These are phyloP conservation scores for Xylona heveae DNA, from an alignment of 495 filamentous ascomycete genomes.

Conservation along the genomic window DNA sequence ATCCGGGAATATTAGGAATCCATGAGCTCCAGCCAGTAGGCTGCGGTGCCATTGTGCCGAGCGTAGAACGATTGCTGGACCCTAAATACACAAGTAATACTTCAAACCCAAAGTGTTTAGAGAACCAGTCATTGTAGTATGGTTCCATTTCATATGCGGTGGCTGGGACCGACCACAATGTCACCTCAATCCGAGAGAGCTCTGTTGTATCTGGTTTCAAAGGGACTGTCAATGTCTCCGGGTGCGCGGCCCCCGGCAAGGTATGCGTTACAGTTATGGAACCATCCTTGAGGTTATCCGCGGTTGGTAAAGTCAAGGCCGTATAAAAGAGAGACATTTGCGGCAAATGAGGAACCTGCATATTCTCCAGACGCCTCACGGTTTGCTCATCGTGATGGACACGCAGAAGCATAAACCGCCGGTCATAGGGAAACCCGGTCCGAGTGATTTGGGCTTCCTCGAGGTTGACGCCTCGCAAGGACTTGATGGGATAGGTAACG, in stretches of 20 bases:
- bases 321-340: constrained; percentile 49
- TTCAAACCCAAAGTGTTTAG: constrained; percentile 40
- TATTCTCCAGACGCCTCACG: constrained; percentile 23
- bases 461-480: constrained; percentile 43
- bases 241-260: constrained; percentile 13
- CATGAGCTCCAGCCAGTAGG: too few species aligned
- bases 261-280: constrained; percentile 35
- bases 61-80: constrained; percentile 32
- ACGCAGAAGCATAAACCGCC: constrained; percentile 57
- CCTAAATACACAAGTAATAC: constrained; percentile 52
- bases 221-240: constrained; percentile 29
- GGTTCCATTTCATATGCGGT: constrained; percentile 44
- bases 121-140: constrained; percentile 54
- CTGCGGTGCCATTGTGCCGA: too few species aligned
- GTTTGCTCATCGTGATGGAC: constrained; percentile 12
- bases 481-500: constrained; percentile 88
- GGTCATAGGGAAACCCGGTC: constrained; percentile 57
- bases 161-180: constrained; percentile 41
- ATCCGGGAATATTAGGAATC: too few species aligned
- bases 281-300: constrained; percentile 10
- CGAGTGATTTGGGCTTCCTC: constrained; percentile 29
- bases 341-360: constrained; percentile 42
- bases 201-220: constrained; percentile 29
- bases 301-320: constrained; percentile 20
- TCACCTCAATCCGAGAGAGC: constrained; percentile 29